Evolutionary conservation across 768 basidiomycete species (phyloP).

Genomic region (Cystobasidium onofrii): DNA sequence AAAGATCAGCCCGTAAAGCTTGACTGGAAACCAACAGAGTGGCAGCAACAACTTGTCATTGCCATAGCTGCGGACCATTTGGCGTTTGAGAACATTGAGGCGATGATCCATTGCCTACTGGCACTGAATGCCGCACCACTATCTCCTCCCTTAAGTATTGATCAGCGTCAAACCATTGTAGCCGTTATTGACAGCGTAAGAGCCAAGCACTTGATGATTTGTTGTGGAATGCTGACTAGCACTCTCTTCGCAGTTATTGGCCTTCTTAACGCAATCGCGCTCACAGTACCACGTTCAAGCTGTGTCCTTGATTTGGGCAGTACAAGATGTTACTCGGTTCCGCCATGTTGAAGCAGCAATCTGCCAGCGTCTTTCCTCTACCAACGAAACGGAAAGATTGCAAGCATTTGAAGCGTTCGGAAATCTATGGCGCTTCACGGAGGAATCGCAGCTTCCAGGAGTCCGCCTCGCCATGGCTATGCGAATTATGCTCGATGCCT

Average conservation of each 20-base stretch:
- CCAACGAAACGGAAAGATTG: conserved; percentile 50
- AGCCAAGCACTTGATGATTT: background rate
- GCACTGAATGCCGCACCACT: conserved; percentile 53
- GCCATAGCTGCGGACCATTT: conserved; percentile 48
- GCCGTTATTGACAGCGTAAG: conserved; percentile 56
- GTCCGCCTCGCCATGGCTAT: conserved; percentile 74
- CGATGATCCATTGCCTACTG: conserved; percentile 55
- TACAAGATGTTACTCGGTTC: conserved; percentile 55
- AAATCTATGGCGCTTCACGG: conserved; percentile 77
- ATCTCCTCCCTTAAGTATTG: conserved; percentile 53
- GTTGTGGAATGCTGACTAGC: conserved; percentile 5
- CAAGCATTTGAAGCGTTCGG: conserved; percentile 81
- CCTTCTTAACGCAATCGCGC: conserved; percentile 56
- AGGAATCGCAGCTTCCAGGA: conserved; percentile 72
- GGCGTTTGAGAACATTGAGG: conserved; percentile 62
- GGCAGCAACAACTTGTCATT: conserved; percentile 56
- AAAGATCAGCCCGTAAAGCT: conserved; percentile 46
- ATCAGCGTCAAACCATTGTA: conserved; percentile 54
- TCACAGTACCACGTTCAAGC: conserved; percentile 71
- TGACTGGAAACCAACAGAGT: conserved; percentile 58
- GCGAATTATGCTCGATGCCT: conserved; percentile 74
- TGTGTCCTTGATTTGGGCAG: conserved; percentile 70
- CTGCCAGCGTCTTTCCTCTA: conserved; percentile 60
- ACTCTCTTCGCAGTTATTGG: conserved; percentile 53
- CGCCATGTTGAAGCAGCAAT: conserved; percentile 71